Base-by-base conservation (phyloP, 495 filamentous ascomycete genomes). In the Podospora anserina region DNA sequence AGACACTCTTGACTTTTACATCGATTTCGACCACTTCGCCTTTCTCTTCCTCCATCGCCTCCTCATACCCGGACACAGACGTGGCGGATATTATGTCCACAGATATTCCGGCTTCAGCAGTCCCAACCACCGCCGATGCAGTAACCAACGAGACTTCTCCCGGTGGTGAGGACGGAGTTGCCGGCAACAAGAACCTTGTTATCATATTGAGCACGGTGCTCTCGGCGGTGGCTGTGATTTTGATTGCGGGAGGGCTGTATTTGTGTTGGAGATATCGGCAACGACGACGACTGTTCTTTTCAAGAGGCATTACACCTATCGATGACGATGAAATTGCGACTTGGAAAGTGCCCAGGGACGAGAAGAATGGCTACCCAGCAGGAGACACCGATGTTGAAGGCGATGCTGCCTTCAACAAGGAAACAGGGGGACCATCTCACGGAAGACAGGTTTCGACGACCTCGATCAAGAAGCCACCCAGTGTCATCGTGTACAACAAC, bases 321-420 rank as follows among this genome's bases (percentile, higher is more conserved):
- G 82, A 82, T 61, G 82, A 85, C 67, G 82, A 85, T 44, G 82
- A 85, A 69, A 85, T 85, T 61, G 82, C 79, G 56, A 81, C 80
- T 20, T 85, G 82, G 82, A 85, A 83, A 60, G 71, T 75, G 13
- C 73, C 78, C 1, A 64, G 72, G 20, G 63, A 30, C 26, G 75
- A 77, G 49, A 75, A 78, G 65, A 65, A 54, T 16, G 64, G 58
- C 2, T 65, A 67, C 34, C 65, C 44, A 34, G 67, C 57, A 62
- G 71, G 28, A 18, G 71, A 71, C 19, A 71, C 73, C 16, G 75
- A 72, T 34, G 61, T 66, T 11, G 74, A 70, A 61, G 68, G 66
- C n/a, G 69, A 71, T 20, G 69, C 55, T 9, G 71, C 69, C 20
- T 62, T 66, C 13, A 32, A 71, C 75, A 72, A 72, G 61, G 64